A percentile compares a stretch with the other conserved stretches of the same genome.
phyloP scores from a whole-genome alignment of 495 filamentous ascomycete species.

The Letharia lupina region DNA sequence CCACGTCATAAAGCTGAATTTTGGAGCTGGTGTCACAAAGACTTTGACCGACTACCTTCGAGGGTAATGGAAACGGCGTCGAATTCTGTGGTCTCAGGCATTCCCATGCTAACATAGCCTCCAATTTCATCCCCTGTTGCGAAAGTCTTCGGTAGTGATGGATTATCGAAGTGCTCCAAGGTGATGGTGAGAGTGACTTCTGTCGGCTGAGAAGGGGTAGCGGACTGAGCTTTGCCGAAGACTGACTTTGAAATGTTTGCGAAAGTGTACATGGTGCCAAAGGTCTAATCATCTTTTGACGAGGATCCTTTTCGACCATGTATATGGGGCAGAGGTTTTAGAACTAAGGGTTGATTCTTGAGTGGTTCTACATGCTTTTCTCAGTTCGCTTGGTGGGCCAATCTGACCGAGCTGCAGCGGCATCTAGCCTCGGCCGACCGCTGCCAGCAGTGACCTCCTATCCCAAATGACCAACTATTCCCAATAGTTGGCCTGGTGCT shows the following conservation, averaged over 20 bases:
- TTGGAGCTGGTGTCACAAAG: neutral
- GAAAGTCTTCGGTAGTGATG: neutral
- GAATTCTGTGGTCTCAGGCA: neutral
- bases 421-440: neutral
- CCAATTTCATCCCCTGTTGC: neutral
- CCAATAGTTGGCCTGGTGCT: neutral
- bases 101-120: conserved; percentile 3
- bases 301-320: neutral
- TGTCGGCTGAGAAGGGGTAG: neutral
- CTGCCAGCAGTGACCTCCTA: neutral
- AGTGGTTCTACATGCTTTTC: neutral
- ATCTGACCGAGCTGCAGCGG: neutral
- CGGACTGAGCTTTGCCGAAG: conserved; percentile 1
- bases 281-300: neutral
- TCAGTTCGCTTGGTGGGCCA: neutral
- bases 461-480: neutral
- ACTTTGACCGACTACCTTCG: neutral
- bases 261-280: neutral
- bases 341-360: neutral
- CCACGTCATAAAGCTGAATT: neutral
- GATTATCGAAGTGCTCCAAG: conserved; percentile 1
- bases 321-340: neutral
- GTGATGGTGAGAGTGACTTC: neutral
- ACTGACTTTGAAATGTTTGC: neutral
- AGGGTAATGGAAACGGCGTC: neutral